Percentiles rank a stretch among this genome's conserved stretches.
These are phyloP conservation scores for Yamadazyma kitorensis DNA, from an alignment of 805 yeast genomes.

Conservation along the genomic window DNA sequence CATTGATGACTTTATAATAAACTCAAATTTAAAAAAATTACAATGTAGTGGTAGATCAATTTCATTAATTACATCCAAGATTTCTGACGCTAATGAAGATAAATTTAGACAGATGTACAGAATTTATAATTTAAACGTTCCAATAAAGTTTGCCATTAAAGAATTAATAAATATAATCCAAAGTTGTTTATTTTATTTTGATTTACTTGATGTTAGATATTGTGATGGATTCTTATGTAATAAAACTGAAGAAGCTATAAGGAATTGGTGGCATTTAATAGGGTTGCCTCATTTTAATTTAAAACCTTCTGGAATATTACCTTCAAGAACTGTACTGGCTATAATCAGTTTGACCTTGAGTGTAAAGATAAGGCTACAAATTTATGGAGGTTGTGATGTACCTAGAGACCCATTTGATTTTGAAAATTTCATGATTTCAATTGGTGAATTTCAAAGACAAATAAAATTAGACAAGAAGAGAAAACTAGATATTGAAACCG, in stretches of 20 bases:
- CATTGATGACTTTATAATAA: conserved; percentile 62
- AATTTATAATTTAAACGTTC: conserved; percentile 48
- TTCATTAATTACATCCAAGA: conserved; percentile 57
- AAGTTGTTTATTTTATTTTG: conserved; percentile 73
- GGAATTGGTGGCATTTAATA: conserved; percentile 77
- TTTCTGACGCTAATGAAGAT: conserved; percentile 75
- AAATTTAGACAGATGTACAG: conserved; percentile 76
- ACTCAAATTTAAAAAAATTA: conserved; percentile 71
- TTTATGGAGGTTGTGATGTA: conserved; percentile 43
- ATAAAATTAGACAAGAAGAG: conserved; percentile 49
- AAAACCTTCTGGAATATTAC: conserved; percentile 49
- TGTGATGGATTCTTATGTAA: conserved; percentile 87
- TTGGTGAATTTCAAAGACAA: conserved; percentile 78
- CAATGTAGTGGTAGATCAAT: conserved; percentile 87
- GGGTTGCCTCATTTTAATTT: conserved; percentile 51
- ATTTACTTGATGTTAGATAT: conserved; percentile 59
- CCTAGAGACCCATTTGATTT: conserved; percentile 85
- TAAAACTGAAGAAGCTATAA: conserved; percentile 68
- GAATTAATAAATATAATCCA: conserved; percentile 78
- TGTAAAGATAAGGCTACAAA: conserved; percentile 57
- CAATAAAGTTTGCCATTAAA: conserved; percentile 61
- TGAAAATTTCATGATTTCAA: conserved; percentile 61
- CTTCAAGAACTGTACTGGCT: conserved; percentile 72
- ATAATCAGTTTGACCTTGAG: conserved; percentile 74
- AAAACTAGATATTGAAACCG: conserved; percentile 56